Conservation (phyloP, 306 rosid species). For the Alnus rubra region DNA sequence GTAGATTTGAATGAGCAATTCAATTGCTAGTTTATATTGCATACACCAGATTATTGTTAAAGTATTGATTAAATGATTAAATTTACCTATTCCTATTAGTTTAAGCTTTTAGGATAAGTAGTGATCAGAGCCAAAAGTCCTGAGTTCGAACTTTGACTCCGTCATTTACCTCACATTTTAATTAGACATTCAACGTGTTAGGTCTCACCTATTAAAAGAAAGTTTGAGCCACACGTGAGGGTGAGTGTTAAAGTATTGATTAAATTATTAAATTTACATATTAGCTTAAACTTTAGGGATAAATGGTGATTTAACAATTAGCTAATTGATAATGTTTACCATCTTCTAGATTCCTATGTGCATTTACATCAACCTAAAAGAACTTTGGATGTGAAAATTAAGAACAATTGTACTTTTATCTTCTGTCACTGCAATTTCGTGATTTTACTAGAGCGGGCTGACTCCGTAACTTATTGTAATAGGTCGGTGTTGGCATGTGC, state of each 20-base stretch:
- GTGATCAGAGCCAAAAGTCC: no score
- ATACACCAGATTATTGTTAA: neutral
- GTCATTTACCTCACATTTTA: no score
- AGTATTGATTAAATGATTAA: no score
- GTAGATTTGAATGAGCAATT: neutral
- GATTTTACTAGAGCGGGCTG: conserved; percentile 10
- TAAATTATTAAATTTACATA: no score
- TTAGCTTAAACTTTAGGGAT: no score
- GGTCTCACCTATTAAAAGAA: neutral
- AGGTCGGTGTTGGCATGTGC: conserved; percentile 99
- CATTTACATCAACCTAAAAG: conserved; percentile 16
- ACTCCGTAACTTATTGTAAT: conserved; percentile 20
- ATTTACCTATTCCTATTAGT: no score
- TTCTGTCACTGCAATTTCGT: conserved; percentile 7
- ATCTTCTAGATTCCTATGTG: conserved; percentile 1
- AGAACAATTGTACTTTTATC: conserved; percentile 6
- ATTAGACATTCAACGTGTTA: no score
- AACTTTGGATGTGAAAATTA: conserved; percentile 12
- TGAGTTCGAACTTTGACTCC: no score
- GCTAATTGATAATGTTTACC: neutral
- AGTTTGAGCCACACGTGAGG: no score
- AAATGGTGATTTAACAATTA: no score
- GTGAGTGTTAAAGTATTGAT: no score
- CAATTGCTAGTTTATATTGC: neutral
- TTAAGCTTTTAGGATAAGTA: no score